Evolutionary conservation across 2,329 filamentous ascomycete genomes (phyloP), one percentile per base, ranked within the genome.

Genomic region (Lecanicillium sp.): DNA sequence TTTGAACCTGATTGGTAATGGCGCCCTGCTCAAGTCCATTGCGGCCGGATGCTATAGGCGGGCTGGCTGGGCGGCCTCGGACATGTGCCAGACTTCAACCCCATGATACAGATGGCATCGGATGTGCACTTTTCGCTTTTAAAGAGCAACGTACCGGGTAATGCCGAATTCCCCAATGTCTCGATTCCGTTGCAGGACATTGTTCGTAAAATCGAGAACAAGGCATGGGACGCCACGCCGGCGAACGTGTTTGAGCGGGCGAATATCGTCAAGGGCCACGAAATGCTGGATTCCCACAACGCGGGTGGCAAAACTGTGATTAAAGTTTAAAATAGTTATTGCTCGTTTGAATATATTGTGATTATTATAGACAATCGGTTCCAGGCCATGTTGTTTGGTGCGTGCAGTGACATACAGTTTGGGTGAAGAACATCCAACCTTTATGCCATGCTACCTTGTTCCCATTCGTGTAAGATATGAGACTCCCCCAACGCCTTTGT

Each of bases 71-170:
- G 69, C n/a, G 68, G 67, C 0, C 47, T 71, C 19, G 65, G 54
- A 2, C 67, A 68, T 0, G 55, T 71, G 9, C 41, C 51, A 7
- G 64, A 67, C 41, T 66, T 72, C 55, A 71, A 71, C 50, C 70
- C 68, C 2, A 60, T 73, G 52, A 37, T 70, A 6, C 61, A 72
- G 55, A 73, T 73, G 69, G 60, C 62, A 14, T 60, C 62, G 19
- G 69, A 68, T 0, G 67, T 72, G n/a, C 68, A 72, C 50, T 70
- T 73, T 48, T 71, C 64, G 50, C 60, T 73, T 24, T 73, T 71
- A 54, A 61, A 64, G 5, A 71, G 67, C 49, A 64, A 63, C 43
- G 63, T 64, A 3, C 56, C 71, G 29, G 67, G 62, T 5, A 59
- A 44, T 2, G 51, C 53, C 0, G 66, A 61, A 14, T 70, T 69